Evolutionary conservation across 768 basidiomycete species (phyloP).

Genomic region (Asterophora parasitica): DNA sequence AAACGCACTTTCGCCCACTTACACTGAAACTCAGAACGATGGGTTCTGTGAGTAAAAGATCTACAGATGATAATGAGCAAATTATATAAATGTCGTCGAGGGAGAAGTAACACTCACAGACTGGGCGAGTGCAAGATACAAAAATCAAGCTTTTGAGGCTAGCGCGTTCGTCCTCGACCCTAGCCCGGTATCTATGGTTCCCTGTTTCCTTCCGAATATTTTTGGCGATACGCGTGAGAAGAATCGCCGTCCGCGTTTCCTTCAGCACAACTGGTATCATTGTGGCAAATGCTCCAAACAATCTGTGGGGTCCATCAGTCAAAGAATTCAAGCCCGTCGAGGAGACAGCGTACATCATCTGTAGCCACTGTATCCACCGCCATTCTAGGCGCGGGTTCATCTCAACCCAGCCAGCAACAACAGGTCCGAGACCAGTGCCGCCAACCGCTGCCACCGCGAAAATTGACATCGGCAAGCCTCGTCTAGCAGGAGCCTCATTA

Average conservation of each 20-base stretch:
- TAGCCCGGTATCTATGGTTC: constrained; percentile 55
- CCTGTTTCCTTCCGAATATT: constrained; percentile 62
- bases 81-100: neutral
- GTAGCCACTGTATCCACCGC: constrained; percentile 86
- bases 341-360: constrained; percentile 47
- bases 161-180: constrained; percentile 58
- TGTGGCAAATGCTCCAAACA: constrained; percentile 46
- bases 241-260: constrained; percentile 71
- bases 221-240: constrained; percentile 62
- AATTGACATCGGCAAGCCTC: constrained; percentile 73
- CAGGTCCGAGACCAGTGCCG: constrained; percentile 60
- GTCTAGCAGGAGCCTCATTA: constrained; percentile 35
- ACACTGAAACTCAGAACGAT: constrained; percentile 72
- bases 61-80: constrained; percentile 26
- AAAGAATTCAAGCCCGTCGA: neutral
- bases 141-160: constrained; percentile 56
- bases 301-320: constrained; percentile 27
- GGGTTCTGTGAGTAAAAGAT: constrained; percentile 66
- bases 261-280: constrained; percentile 51
- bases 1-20: constrained; percentile 31
- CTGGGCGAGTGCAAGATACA: constrained; percentile 64
- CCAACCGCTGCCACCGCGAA: constrained; percentile 61
- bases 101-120: constrained; percentile 43
- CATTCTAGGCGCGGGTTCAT: constrained; percentile 53
- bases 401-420: constrained; percentile 65